Percentiles rank a stretch among this genome's conserved stretches.
Conservation (phyloP, 106 monocot species). For the Dendrobium nobile region DNA sequence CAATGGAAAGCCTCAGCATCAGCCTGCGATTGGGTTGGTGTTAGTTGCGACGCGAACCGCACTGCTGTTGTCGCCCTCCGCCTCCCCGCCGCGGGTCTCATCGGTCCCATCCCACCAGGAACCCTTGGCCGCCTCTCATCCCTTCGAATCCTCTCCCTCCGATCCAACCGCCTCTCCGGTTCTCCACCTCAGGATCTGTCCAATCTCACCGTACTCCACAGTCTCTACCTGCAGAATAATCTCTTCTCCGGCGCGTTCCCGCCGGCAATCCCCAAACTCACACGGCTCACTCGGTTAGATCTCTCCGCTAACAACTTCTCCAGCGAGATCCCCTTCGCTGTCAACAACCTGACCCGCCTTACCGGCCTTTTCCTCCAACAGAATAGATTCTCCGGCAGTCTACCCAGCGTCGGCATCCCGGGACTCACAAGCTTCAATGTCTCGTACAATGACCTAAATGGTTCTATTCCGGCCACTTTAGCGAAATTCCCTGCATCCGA, state of each 20-base stretch:
- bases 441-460: constrained; percentile 57
- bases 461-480: constrained; percentile 40
- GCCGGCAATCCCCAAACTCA: constrained; percentile 13
- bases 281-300: constrained; percentile 42
- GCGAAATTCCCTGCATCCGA: constrained; percentile 19
- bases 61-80: constrained; percentile 42
- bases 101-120: constrained; percentile 39
- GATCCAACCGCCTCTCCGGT: constrained; percentile 61
- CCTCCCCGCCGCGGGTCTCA: constrained; percentile 64
- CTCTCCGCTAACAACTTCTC: constrained; percentile 51
- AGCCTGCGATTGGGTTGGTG: constrained; percentile 58
- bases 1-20: constrained; percentile 36
- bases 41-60: constrained; percentile 36
- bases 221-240: constrained; percentile 70
- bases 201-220: constrained; percentile 44
- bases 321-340: constrained; percentile 55
- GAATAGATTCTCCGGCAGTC: constrained; percentile 46
- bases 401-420: constrained; percentile 49
- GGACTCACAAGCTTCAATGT: constrained; percentile 45
- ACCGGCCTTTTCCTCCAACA: constrained; percentile 36
- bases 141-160: constrained; percentile 78
- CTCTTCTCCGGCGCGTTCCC: constrained; percentile 54
- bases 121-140: constrained; percentile 42
- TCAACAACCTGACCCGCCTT: constrained; percentile 51
- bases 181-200: constrained; percentile 45